Evolutionary conservation across 139 green algal genomes (phyloP), one percentile per base, ranked within the genome.

Genomic region (Helicosporidium sp.): DNA sequence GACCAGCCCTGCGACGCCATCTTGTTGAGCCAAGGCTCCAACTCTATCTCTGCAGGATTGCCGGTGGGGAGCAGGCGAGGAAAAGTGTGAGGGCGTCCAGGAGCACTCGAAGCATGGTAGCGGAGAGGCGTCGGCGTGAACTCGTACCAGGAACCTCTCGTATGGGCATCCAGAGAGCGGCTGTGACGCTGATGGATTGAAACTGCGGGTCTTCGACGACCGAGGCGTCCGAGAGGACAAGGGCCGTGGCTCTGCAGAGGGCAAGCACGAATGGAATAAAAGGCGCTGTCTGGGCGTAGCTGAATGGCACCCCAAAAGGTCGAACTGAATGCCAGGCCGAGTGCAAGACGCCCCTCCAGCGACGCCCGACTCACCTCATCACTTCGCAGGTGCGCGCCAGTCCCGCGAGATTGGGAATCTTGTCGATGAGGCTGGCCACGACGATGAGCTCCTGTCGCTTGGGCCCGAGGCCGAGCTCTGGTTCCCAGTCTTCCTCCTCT

Each of bases 331-430:
- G n/a, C n/a, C n/a, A n/a, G n/a, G n/a, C n/a, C n/a, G n/a, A n/a
- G n/a, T n/a, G n/a, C n/a, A n/a, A n/a, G n/a, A n/a, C n/a, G n/a
- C n/a, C n/a, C n/a, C n/a, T n/a, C n/a, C n/a, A n/a, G n/a, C n/a
- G n/a, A n/a, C n/a, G n/a, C 7, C 25, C 33, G 1, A 6, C 45
- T 6, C 45, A 43, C 53, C 53, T 49, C 26, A 68, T 62, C 20
- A 85, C 65, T 50, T 94, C 85, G 45, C 81, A 91, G 1, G 83
- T 94, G 26, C 85, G 66, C 0, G 85, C 70, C 34, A 95, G 62
- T 17, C 85, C 85, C 2, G 74, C 85, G 40, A 95, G 70, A 60
- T 95, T 95, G 46, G 84, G 82, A 7, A 84, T 51, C 48, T 80
- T 84, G 50, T 74, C 69, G 7, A 95, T 65, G 15, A 95, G 69